These are phyloP conservation scores for Phyllosticta paracitricarpa DNA, from an alignment of 2,329 filamentous ascomycete species.

Conservation along the genomic window DNA sequence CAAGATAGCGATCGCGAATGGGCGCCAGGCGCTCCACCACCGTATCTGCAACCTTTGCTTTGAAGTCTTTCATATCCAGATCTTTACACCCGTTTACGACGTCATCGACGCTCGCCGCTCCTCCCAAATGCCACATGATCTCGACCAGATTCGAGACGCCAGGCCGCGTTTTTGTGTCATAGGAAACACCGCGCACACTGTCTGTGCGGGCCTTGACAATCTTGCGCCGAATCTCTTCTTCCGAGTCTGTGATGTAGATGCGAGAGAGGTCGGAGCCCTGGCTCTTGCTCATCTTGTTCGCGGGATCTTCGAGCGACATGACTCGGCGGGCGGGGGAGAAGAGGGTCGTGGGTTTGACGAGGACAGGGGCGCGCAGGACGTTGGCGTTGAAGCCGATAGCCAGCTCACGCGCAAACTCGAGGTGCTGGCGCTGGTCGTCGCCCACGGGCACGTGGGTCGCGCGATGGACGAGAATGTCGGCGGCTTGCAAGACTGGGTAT, in stretches of 20 bases:
- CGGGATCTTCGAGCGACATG: conserved; percentile 77
- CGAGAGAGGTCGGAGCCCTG: conserved; percentile 59
- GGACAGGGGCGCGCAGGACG: conserved; percentile 53
- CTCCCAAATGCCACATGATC: conserved; percentile 62
- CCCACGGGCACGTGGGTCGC: conserved; percentile 94
- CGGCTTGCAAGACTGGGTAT: conserved; percentile 91
- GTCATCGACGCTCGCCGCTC: conserved; percentile 28
- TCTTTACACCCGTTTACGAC: conserved; percentile 37
- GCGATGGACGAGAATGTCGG: conserved; percentile 80
- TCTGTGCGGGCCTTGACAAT: conserved; percentile 71
- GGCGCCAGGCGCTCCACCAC: conserved; percentile 44
- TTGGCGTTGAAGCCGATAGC: conserved; percentile 80
- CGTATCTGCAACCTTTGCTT: conserved; percentile 51
- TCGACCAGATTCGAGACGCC: conserved; percentile 83
- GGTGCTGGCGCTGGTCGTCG: conserved; percentile 88
- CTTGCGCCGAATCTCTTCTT: conserved; percentile 56
- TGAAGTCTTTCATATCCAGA: conserved; percentile 48
- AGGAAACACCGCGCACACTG: conserved; percentile 55
- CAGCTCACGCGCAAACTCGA: conserved; percentile 83
- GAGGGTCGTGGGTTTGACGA: conserved; percentile 44
- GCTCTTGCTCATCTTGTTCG: conserved; percentile 91
- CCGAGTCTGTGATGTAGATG: conserved; percentile 69
- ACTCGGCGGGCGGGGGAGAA: conserved; percentile 66
- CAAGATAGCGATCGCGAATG: conserved; percentile 48
- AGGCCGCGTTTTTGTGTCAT: conserved; percentile 59